Evolutionary conservation across 129 eudicot species (phyloP).

Genomic region (Sambucus nigra): DNA sequence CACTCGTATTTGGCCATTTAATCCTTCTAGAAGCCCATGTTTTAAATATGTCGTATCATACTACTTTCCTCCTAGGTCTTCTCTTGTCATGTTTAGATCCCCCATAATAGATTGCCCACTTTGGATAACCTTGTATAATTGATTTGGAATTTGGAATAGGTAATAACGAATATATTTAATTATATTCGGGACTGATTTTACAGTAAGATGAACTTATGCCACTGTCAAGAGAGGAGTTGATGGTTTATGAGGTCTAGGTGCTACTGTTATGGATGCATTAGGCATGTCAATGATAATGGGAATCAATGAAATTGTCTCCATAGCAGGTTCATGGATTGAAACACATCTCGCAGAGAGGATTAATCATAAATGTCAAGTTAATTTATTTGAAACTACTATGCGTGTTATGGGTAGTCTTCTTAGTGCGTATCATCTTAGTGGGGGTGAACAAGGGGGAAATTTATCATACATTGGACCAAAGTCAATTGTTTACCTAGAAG

Average conservation of each 20-base stretch:
- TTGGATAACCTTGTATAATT: too few relatives aligned
- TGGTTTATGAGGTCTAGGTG: constrained; percentile 52
- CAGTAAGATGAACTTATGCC: constrained; percentile 65
- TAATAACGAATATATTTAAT: too few relatives aligned
- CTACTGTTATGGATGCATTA: constrained; percentile 46
- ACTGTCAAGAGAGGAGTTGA: constrained; percentile 33
- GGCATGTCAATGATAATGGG: constrained; percentile 56
- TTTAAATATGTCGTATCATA: too few relatives aligned
- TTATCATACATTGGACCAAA: too few relatives aligned
- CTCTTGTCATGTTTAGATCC: too few relatives aligned
- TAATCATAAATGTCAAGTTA: constrained; percentile 38
- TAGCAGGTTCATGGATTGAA: constrained; percentile 52
- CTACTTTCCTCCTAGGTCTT: too few relatives aligned
- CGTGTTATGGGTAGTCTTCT: constrained; percentile 47
- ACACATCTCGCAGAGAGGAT: constrained; percentile 34
- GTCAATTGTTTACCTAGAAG: too few relatives aligned
- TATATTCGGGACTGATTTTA: too few relatives aligned
- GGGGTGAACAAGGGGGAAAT: constrained; percentile 25
- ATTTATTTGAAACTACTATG: constrained; percentile 47
- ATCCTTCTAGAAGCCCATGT: too few relatives aligned
- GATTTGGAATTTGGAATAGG: too few relatives aligned
- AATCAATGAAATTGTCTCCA: constrained; percentile 27
- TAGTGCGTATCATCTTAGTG: constrained; percentile 53
- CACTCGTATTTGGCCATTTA: too few relatives aligned
- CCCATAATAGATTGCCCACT: too few relatives aligned